Percentiles rank a stretch among this genome's conserved stretches.
These are phyloP conservation scores for Teratosphaeria pseudoeucalypti DNA, from an alignment of 2,329 filamentous ascomycete species.

Conservation along the genomic window DNA sequence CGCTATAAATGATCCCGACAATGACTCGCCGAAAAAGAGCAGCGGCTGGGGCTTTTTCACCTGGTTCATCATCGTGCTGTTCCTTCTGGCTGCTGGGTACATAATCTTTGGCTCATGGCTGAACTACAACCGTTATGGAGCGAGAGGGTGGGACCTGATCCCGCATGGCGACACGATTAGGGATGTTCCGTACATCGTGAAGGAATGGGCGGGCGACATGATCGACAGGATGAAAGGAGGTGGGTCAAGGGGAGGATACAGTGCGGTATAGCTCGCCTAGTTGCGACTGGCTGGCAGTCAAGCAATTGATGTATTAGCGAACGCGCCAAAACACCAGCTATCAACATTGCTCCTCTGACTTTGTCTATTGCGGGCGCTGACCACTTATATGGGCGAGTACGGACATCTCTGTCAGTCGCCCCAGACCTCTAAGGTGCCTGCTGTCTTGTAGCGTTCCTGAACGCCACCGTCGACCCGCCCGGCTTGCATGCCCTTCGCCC, in stretches of 20 bases:
- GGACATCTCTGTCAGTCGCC: background rate
- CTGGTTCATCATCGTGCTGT: slow-evolving; percentile 85
- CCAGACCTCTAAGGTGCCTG: background rate
- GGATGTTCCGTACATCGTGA: slow-evolving; percentile 82
- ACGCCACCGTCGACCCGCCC: background rate
- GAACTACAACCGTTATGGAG: slow-evolving; percentile 95
- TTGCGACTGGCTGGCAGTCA: background rate
- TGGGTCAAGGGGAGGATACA: slow-evolving; percentile 74
- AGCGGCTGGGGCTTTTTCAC: slow-evolving; percentile 90
- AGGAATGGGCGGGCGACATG: slow-evolving; percentile 74
- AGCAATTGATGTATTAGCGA: background rate
- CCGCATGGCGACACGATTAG: slow-evolving; percentile 88
- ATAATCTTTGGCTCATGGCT: slow-evolving; percentile 98
- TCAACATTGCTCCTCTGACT: background rate
- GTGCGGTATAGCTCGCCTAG: slow-evolving; percentile 63
- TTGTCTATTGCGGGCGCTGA: background rate
- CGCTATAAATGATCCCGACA: slow-evolving; percentile 31
- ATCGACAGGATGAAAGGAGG: slow-evolving; percentile 74
- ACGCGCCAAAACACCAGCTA: background rate
- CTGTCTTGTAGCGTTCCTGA: no score
- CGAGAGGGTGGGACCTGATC: slow-evolving; percentile 86
- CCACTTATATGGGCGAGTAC: background rate
- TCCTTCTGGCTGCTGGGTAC: slow-evolving; percentile 77
- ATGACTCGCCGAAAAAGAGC: slow-evolving; percentile 28
- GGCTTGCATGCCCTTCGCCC: background rate